Evolutionary conservation across 169 alveolate genomes (phyloP), one percentile per base, ranked within the genome.

Genomic region (Plasmodium gallinaceum): DNA sequence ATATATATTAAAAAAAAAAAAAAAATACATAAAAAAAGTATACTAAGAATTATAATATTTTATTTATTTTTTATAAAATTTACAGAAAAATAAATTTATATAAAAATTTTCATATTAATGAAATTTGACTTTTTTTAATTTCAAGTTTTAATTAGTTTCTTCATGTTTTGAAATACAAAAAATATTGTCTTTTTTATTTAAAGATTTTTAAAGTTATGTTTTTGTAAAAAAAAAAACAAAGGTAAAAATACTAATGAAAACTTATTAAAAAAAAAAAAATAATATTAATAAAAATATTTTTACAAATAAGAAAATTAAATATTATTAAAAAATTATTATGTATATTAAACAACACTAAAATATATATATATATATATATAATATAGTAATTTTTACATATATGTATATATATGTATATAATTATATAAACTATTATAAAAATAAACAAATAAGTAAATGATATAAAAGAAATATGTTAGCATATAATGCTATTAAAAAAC

Each of bases 301-400:
- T 65, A 65, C 74, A 0, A 46, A 65, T 9, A 65, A 10, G 39
- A 26, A 24, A 65, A 26, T 22, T 65, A 65, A 65, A 65, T 22
- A 65, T 10, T 18, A n/a, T 65, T 24, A 7, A n/a, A 37, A 37
- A 65, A 37, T 24, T 16, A 9, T 8, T 16, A 14, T 20, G 52
- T 5, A 18, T 8, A 39, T 18, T 43, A 32, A 32, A 32, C 39
- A 32, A 4, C 39, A 32, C 4, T 32, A 32, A 32, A 32, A 32
- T 32, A 32, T 60, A n/a, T 39, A 60, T 43, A 16, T 14, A 62
- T 20, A 62, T 7, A 61, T 61, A 42, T n/a, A n/a, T n/a, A n/a
- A n/a, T n/a, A n/a, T n/a, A n/a, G n/a, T n/a, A n/a, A n/a, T n/a
- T n/a, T n/a, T n/a, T n/a, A n/a, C n/a, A n/a, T n/a, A n/a, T n/a